Evolutionary conservation across 495 filamentous ascomycete species (phyloP), one percentile per base, ranked within the genome.

Genomic region (Podospora anserina): DNA sequence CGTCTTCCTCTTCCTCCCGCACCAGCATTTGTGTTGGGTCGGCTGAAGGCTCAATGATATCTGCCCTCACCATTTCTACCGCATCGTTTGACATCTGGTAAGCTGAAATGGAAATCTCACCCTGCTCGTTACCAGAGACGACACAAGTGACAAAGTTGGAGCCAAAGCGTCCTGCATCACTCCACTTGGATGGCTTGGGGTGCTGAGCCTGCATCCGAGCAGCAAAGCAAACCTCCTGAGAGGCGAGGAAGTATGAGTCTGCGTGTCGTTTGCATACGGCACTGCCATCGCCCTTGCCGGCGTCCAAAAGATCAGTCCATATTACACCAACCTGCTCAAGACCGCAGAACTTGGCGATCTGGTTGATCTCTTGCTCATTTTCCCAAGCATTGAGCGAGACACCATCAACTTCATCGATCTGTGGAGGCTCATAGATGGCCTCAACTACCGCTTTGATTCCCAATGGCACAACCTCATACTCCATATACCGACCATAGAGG

Each of bases 131-230:
- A 23, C 95, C 96, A 23, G 91, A 92, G 49, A 99, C 84, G 26
- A 98, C 89, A 75, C 96, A 98, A 2, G 95, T 98, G 55, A 99
- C 94, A 75, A 98, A 98, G 74, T 96, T 94, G 20, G 94, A 97
- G 26, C 95, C 95, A 76, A 98, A 99, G 55, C 88, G 85, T 34
- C 95, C 95, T 16, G 91, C 94, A 69, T 97, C 92, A 77, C 95
- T 97, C 95, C 95, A 99, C 80, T 97, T 98, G 3, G 92, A 93
- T 5, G 92, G 85, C 72, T 97, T 95, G 0, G 93, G 96, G 73
- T 96, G 83, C 73, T 90, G 88, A 16, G 92, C 90, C 75, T 99
- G 95, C 64, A 94, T 84, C 20, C 93, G 87, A 5, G 96, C 88
- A 4, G 93, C 91, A 77, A 98, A 98, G 30, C 86, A 87, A 65